phyloP scores from a whole-genome alignment of 331 rosid genomes.

The Pyracantha coccinea region DNA sequence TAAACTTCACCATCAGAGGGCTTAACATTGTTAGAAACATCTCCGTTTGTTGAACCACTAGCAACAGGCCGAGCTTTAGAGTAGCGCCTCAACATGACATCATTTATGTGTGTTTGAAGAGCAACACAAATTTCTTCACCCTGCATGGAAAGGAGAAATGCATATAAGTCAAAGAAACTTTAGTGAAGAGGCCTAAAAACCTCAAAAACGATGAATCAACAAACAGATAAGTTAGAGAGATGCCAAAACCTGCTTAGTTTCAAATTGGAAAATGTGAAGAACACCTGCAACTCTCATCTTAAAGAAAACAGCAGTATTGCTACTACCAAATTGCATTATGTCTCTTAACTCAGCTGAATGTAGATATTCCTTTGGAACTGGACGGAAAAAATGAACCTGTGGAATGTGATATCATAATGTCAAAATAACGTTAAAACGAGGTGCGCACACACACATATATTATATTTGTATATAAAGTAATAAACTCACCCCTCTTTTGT shows the following conservation, averaged over 20 bases:
- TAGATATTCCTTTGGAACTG: slow-evolving; percentile 90
- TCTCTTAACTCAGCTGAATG: slow-evolving; percentile 97
- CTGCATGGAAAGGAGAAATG: slow-evolving; percentile 29
- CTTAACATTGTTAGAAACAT: slow-evolving; percentile 44
- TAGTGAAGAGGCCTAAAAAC: background rate
- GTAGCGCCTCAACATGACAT: slow-evolving; percentile 83
- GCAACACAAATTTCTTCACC: slow-evolving; percentile 99
- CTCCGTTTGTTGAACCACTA: slow-evolving; percentile 46
- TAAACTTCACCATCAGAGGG: slow-evolving; percentile 41
- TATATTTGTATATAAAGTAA: background rate
- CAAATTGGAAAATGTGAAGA: slow-evolving; percentile 94
- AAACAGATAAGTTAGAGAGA: background rate
- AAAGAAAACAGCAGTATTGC: slow-evolving; percentile 94
- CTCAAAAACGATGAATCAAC: background rate
- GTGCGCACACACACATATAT: background rate
- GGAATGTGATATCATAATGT: background rate
- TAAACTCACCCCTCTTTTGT: slow-evolving; percentile 84
- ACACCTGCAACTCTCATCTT: slow-evolving; percentile 99
- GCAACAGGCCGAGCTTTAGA: slow-evolving; percentile 62
- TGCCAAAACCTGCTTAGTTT: slow-evolving; percentile 79
- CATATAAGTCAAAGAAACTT: background rate
- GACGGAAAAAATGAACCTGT: slow-evolving; percentile 93
- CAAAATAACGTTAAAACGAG: background rate
- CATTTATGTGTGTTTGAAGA: slow-evolving; percentile 93
- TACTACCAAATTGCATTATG: slow-evolving; percentile 96